Conservation (phyloP, 495 filamentous ascomycete species). For the Neurospora sublineolata region DNA sequence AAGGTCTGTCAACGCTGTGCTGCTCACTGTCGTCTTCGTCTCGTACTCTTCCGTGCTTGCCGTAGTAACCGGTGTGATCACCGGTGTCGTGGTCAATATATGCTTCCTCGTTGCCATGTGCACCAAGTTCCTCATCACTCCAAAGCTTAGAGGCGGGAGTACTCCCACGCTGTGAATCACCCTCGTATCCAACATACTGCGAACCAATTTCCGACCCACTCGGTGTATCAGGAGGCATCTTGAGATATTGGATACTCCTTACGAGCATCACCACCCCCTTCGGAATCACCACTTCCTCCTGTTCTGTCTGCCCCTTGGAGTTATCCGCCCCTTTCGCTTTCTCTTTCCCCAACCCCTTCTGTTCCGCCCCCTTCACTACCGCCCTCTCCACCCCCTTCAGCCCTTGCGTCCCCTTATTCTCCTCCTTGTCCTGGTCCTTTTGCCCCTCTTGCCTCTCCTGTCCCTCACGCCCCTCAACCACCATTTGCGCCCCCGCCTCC, state of each 20-base stretch:
- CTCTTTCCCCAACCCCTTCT: neutral
- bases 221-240: neutral
- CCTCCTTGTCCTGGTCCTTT: too few relatives aligned
- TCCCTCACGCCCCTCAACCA: too few relatives aligned
- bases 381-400: neutral
- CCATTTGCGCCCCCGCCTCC: neutral
- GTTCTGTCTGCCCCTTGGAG: too few relatives aligned
- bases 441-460: too few relatives aligned
- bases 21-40: neutral
- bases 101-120: neutral
- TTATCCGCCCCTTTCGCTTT: neutral
- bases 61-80: neutral
- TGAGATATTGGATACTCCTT: neutral
- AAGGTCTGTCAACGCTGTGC: neutral
- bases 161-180: neutral
- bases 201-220: neutral
- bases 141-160: neutral
- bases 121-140: neutral
- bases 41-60: neutral
- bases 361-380: neutral
- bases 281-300: rapidly evolving
- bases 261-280: neutral
- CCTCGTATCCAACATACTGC: neutral
- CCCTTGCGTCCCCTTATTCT: neutral
- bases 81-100: neutral